Base-by-base conservation (phyloP, 306 rosid species). In the Geum urbanum region DNA sequence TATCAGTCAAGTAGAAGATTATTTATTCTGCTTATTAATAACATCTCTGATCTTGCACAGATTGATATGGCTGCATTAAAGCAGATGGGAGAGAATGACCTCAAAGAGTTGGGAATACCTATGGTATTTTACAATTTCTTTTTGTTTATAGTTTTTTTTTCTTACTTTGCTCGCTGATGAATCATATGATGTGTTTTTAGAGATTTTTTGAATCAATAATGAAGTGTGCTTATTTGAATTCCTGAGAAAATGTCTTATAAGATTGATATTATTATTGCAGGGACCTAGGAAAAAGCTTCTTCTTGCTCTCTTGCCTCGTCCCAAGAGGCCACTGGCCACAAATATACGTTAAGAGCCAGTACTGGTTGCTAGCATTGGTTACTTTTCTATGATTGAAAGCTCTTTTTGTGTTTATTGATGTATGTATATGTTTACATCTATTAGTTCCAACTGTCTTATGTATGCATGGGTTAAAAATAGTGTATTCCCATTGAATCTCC, bases 71-170 rank as follows among this genome's bases (percentile, higher is more conserved):
- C 95, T 72, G 92, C 95, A 64, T 78, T 94, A 84, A 94, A 80
- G 86, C 97, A 91, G 81, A 94, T 94, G 99, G 91, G 97, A 60
- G 97, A 94, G 75, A 82, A 86, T 82, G 99, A 91, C 70, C 96
- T 94, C 76, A 94, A 91, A 72, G 97, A 91, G 86, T 91, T 91
- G 64, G 99, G 99, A 61, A 91, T 94, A 75, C 99, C 99, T 50
- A 94, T 91, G 99, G 96, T 94, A 91, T 70, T 73, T n/a, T 67
- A 5, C 22, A 11, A n/a, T 67, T 56, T 5, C 13, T 37, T 71
- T 74, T 13, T 54, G 55, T 72, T n/a, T n/a, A 49, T 24, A 70
- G 51, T n/a, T 63, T 67, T 4, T 48, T 47, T 20, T 62, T 63
- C 27, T 50, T 77, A 4, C 6, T 37, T 63, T n/a, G 5, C 20